Evolutionary conservation across 139 green algal genomes (phyloP).

Genomic region (Pleodorina starrii): DNA sequence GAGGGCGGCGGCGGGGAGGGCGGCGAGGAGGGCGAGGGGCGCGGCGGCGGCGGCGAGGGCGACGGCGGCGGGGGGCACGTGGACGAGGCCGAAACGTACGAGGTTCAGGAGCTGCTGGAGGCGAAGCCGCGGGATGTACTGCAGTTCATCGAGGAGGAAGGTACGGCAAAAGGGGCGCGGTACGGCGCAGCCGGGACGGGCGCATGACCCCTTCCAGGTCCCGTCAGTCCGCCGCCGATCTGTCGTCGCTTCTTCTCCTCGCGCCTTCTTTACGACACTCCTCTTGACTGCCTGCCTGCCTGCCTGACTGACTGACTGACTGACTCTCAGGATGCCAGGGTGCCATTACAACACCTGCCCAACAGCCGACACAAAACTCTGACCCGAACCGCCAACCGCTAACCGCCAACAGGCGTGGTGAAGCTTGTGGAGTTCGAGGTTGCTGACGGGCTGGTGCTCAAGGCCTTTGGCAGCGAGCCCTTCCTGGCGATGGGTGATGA

Average conservation of each 20-base stretch:
- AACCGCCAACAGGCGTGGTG: slow-evolving; percentile 29
- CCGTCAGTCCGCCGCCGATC: no score
- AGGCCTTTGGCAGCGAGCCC: slow-evolving; percentile 40
- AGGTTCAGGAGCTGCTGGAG: slow-evolving; percentile 43
- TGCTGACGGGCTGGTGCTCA: slow-evolving; percentile 45
- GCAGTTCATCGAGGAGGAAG: slow-evolving; percentile 51
- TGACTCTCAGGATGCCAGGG: no score
- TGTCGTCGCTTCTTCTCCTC: no score
- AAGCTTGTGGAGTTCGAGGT: slow-evolving; percentile 55
- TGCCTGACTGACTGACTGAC: no score
- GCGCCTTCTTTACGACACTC: no score
- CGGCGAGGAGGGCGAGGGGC: background rate
- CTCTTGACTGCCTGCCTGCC: no score
- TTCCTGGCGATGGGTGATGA: slow-evolving; percentile 42
- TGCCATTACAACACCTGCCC: no score
- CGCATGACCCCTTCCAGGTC: no score
- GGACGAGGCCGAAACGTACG: slow-evolving; percentile 41
- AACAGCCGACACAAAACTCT: no score
- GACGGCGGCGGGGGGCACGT: slow-evolving; percentile 12
- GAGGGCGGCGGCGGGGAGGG: background rate
- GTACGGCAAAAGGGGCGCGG: background rate
- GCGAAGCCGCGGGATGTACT: slow-evolving; percentile 45
- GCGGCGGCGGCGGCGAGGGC: background rate
- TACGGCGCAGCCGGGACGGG: background rate
- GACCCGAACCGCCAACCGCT: background rate